These are phyloP conservation scores for Fraxinus platypoda DNA, from an alignment of 305 asterid genomes.

Conservation along the genomic window DNA sequence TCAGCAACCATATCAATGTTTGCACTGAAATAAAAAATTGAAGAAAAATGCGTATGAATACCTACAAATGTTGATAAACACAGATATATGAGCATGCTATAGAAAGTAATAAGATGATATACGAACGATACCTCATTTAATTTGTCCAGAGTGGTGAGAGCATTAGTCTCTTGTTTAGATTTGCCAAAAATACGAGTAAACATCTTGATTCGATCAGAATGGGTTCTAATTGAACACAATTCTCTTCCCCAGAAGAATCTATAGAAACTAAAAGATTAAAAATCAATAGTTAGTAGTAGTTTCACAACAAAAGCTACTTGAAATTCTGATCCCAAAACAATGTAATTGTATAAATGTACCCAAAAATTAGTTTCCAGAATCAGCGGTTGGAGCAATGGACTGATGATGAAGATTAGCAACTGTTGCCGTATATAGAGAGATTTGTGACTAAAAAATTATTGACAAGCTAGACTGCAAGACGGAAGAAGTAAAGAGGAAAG, in stretches of 20 bases:
- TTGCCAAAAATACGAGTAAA: slow-evolving; percentile 31
- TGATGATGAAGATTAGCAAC: neutral
- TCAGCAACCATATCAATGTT: neutral
- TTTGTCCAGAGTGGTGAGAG: slow-evolving; percentile 32
- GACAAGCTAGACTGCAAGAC: neutral
- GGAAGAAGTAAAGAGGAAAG: neutral
- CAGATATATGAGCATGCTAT: neutral
- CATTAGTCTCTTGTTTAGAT: slow-evolving; percentile 28
- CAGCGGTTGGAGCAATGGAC: neutral
- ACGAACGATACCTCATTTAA: slow-evolving; percentile 28
- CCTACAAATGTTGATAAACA: neutral
- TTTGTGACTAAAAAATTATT: neutral
- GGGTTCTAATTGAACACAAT: neutral
- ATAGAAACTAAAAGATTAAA: neutral
- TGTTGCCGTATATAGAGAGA: neutral
- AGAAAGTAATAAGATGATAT: neutral
- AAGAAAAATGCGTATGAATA: neutral
- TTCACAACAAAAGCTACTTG: neutral
- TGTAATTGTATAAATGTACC: neutral
- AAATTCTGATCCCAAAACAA: neutral
- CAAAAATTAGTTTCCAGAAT: neutral
- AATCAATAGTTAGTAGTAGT: neutral
- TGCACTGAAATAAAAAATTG: neutral
- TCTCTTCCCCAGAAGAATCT: neutral
- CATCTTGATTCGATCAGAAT: slow-evolving; percentile 13